Conservation (phyloP, 305 asterid species). For the Nicotiana rustica region DNA sequence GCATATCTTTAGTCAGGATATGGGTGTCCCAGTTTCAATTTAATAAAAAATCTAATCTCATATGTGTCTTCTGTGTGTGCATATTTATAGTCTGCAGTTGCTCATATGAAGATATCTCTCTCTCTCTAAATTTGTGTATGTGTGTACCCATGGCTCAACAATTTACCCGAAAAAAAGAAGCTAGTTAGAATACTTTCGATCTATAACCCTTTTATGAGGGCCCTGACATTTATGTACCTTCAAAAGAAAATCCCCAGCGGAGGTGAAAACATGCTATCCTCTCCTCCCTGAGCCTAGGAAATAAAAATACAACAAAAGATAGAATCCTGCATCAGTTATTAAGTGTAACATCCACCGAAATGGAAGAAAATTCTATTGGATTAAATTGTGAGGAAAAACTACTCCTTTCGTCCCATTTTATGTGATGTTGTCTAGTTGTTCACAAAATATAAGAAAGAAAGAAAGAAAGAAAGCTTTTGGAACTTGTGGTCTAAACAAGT, state of each 20-base stretch:
- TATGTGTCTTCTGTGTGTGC: conserved; percentile 12
- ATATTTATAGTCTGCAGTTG: neutral
- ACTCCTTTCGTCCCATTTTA: no score
- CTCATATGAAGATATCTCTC: neutral
- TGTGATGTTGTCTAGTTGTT: no score
- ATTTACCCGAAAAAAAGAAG: neutral
- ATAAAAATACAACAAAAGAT: conserved; percentile 1
- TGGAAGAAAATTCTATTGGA: neutral
- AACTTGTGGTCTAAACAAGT: no score
- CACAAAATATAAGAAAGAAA: no score
- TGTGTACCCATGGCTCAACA: neutral
- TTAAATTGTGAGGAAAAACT: no score
- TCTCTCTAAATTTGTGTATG: neutral
- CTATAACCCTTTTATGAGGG: neutral
- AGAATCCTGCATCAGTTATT: neutral
- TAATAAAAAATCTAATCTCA: conserved; percentile 12
- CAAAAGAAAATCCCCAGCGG: neutral
- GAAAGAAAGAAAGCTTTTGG: no score
- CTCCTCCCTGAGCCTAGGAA: neutral
- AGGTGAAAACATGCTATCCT: conserved; percentile 15
- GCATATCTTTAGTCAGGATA: neutral
- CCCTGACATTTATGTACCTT: neutral
- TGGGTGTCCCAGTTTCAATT: neutral
- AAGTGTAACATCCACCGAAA: neutral
- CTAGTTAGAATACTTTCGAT: neutral